A percentile compares a stretch with the other conserved stretches of the same genome.
phyloP scores from a whole-genome alignment of 345 rosid genomes.

The Arabidopsis arenosa region DNA sequence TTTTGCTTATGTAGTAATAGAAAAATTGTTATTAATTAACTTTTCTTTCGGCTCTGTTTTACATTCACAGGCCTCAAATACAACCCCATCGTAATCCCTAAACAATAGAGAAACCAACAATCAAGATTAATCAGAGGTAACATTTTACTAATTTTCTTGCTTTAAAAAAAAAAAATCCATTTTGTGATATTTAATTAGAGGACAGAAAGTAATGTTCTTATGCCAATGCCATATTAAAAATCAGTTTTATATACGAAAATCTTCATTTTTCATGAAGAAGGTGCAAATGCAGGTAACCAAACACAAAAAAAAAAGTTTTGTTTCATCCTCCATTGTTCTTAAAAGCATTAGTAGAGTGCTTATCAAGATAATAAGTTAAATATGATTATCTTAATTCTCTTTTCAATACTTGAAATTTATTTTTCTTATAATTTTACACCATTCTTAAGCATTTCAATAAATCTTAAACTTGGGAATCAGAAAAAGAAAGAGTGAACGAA shows the following conservation, averaged over 20 bases:
- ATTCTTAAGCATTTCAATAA: neutral
- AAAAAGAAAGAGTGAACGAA: neutral
- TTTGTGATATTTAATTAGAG: neutral
- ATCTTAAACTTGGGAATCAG: neutral
- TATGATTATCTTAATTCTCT: neutral
- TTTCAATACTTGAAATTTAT: neutral
- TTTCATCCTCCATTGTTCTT: conserved; percentile 15
- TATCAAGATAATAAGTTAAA: conserved; percentile 1
- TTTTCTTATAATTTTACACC: neutral
- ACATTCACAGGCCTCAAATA: conserved; percentile 34
- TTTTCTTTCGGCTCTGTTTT: conserved; percentile 8
- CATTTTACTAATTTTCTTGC: neutral
- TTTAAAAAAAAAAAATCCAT: neutral
- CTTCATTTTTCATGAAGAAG: neutral
- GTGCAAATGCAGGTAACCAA: conserved; percentile 21
- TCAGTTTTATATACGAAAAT: neutral
- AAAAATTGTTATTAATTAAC: conserved; percentile 10
- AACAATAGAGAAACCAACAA: conserved; percentile 21
- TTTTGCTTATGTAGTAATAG: neutral
- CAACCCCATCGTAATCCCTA: conserved; percentile 3
- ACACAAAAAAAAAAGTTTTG: neutral
- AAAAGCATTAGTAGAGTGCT: neutral
- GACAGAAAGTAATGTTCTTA: neutral
- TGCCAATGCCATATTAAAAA: neutral
- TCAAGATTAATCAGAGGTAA: conserved; percentile 34